These are phyloP conservation scores for Musa acuminata DNA, from an alignment of 176 grass and related monocot species.

Conservation along the genomic window DNA sequence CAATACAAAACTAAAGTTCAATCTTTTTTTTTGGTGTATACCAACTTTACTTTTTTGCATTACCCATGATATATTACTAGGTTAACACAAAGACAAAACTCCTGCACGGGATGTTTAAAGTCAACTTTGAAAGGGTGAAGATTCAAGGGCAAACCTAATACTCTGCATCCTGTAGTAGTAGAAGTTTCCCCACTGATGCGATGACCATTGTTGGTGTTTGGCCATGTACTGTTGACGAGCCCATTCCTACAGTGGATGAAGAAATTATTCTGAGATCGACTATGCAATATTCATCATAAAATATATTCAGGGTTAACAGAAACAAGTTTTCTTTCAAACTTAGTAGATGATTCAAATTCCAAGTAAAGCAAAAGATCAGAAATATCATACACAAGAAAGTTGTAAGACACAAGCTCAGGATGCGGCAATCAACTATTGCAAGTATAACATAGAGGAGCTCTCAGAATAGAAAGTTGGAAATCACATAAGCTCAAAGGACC, in stretches of 20 bases:
- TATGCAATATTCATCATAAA: not conserved
- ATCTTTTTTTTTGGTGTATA: no score
- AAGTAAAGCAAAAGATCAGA: not conserved
- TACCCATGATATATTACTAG: not conserved
- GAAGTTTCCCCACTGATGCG: constrained; percentile 98
- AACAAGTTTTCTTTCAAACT: not conserved
- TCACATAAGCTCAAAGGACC: not conserved
- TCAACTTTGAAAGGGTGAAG: not conserved
- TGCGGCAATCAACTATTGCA: no score
- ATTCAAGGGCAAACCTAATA: constrained; percentile 52
- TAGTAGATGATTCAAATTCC: not conserved
- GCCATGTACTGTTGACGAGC: constrained; percentile 87
- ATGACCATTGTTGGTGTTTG: constrained; percentile 97
- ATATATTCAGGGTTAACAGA: not conserved
- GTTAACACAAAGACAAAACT: not conserved
- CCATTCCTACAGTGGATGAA: constrained; percentile 55
- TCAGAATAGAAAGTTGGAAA: not conserved
- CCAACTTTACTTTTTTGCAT: not conserved
- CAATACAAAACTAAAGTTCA: no score
- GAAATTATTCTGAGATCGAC: no score
- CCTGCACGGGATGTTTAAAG: not conserved
- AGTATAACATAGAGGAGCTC: not conserved
- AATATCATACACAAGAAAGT: not conserved
- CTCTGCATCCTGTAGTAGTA: constrained; percentile 96
- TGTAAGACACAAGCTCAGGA: not conserved